Base-by-base conservation (phyloP, 495 filamentous ascomycete species). In the Aspergillus panamensis region DNA sequence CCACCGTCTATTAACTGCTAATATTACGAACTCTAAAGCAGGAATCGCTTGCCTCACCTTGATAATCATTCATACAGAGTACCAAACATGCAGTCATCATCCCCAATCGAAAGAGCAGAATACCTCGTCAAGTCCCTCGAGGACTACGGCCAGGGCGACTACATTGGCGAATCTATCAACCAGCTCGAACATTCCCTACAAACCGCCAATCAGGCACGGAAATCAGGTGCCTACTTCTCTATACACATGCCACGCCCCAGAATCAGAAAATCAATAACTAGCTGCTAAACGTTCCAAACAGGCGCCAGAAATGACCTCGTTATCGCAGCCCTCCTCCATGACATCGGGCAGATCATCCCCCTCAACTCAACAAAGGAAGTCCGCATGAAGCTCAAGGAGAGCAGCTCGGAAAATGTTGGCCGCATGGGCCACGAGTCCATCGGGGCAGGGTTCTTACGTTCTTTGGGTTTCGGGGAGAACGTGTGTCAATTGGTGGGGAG, bases 131-230 rank as follows among this genome's bases (percentile, higher is more conserved):
- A 16, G 17, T 52, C 69, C 16, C 62, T 74, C 4, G 72, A 74
- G 48, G 42, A 66, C n/a, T 60, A 71, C 43, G 72, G 70, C 2
- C 63, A 69, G 49, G 66, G 64, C 0, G 70, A 71, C 35, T 73
- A 71, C 47, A 73, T 77, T 25, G 75, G 76, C 31, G 76, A 80
- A 60, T 71, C 69, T 1, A 74, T 80, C 57, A 71, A 67, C 40
- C 77, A 80, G 59, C 70, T 80, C 3, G 74, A 78, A 43, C 77
- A 80, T 57, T 74, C 63, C 45, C 62, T 80, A 6, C 77, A 80
- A 61, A 71, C 71, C 16, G 77, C 74, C 2, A 64, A 77, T 25
- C 68, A 71, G 29, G 70, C 70, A 13, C 53, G 47, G 21, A 56
- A 57, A 43, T 59, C 68, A 8, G 60, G 70, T 68, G 45, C 10